Evolutionary conservation across 2,329 filamentous ascomycete genomes (phyloP), one percentile per base, ranked within the genome.

Genomic region (Boeremia exigua): DNA sequence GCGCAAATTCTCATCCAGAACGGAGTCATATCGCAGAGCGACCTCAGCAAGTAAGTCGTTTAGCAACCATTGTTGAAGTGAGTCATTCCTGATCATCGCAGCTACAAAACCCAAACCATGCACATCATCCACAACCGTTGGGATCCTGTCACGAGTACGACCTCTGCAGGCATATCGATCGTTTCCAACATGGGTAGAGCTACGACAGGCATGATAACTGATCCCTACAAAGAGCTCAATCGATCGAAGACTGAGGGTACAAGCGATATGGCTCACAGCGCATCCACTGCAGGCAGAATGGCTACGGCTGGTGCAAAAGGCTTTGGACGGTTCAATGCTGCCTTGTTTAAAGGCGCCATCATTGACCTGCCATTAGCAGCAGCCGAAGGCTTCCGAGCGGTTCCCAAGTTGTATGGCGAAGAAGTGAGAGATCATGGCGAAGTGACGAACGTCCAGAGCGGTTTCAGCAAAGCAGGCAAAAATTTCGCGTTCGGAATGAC

Each of bases 71-170:
- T 4, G 5, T 5, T 23, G 19, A 36, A 19, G 7, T 11, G 15
- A 25, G 17, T 2, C 3, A 30, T 8, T 29, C 11, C 50, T 55
- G n/a, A 58, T 34, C 6, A 17, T 27, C 2, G 8, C 17, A 65
- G 62, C n/a, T 50, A 64, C 52, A 50, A 61, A 48, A 61, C 60
- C 9, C 59, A 67, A 3, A 62, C 66, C 1, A 63, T 75, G 15
- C 43, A 57, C 15, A 78, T 78, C 23, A 67, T 72, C 6, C 70
- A 70, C 36, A 55, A 59, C 1, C 66, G 77, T 15, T 79, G 88
- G 7, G 88, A 90, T 67, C 88, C 88, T 0, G 75, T 91, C n/a
- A 89, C 87, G 1, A 86, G 87, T 4, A 78, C 84, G 4, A 81
- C 82, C 2, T 84, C 84, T 4, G 86, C 87, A 0, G 59, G 88